Conservation (phyloP, 805 yeast genomes). For the Clavispora phyllophila region DNA sequence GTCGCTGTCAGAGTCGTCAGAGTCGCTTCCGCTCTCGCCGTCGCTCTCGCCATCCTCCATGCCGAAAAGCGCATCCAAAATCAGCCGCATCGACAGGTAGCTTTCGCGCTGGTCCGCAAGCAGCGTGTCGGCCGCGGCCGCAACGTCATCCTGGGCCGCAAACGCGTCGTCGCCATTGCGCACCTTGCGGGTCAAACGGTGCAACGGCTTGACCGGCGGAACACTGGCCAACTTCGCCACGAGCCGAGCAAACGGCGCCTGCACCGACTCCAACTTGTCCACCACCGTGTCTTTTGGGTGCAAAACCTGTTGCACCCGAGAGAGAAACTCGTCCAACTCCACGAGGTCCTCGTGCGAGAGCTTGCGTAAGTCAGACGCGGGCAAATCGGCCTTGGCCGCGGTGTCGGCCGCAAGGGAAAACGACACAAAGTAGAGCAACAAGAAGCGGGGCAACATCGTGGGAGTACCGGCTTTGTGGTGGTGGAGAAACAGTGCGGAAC, state of each 20-base stretch:
- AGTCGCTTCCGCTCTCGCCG: background rate
- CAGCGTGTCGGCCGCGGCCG: background rate
- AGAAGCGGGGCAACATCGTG: background rate
- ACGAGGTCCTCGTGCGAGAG: background rate
- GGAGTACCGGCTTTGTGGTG: background rate
- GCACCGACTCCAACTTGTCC: slow-evolving; percentile 1
- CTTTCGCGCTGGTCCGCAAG: background rate
- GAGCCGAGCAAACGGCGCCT: background rate
- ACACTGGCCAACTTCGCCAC: background rate
- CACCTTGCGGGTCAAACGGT: background rate
- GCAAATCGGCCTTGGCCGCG: background rate
- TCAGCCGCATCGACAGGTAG: background rate
- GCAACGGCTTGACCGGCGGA: background rate
- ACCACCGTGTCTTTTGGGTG: background rate
- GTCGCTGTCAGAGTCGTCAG: background rate
- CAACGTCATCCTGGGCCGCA: background rate
- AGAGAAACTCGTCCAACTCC: background rate
- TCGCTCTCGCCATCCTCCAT: background rate
- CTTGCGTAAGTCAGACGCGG: background rate
- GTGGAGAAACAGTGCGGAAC: background rate
- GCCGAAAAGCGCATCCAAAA: background rate
- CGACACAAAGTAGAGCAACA: background rate
- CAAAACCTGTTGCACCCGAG: background rate
- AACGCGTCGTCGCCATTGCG: background rate
- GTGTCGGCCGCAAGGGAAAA: background rate